Evolutionary conservation across 78 protist genomes (phyloP).

Genomic region (Dictyostelium capitatum): DNA sequence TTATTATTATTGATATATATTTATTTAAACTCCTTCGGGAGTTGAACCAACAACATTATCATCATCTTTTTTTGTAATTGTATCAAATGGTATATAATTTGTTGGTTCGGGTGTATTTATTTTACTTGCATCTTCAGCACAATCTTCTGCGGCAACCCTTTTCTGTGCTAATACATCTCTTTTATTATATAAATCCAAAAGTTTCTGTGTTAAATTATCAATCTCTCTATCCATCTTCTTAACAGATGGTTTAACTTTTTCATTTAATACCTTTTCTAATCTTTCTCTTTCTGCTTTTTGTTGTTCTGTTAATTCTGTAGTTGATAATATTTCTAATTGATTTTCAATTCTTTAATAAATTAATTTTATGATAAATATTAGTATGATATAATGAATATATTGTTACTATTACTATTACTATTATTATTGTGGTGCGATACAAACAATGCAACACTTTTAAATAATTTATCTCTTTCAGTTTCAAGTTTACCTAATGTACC

Average conservation of each 20-base stretch:
- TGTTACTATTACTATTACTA: not conserved
- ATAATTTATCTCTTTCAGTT: slow-evolving; percentile 8
- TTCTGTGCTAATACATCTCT: slow-evolving; percentile 24
- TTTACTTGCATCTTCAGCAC: not conserved
- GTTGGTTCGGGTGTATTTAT: slow-evolving; percentile 1
- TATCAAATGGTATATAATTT: not conserved
- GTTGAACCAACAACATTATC: not conserved
- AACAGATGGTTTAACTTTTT: not conserved
- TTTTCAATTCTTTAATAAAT: not conserved
- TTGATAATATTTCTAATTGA: slow-evolving; percentile 15
- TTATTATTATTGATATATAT: not conserved
- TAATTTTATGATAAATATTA: not conserved
- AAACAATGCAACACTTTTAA: slow-evolving; percentile 9
- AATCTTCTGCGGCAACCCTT: not conserved
- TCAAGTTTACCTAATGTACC: slow-evolving; percentile 1
- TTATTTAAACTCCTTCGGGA: not conserved
- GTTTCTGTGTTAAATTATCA: slow-evolving; percentile 3
- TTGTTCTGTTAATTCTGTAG: not conserved
- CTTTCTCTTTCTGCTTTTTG: not conserved
- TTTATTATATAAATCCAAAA: slow-evolving; percentile 10
- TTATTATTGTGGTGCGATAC: not conserved
- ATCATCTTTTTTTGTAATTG: not conserved
- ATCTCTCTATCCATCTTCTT: slow-evolving; percentile 1
- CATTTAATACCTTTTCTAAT: not conserved
- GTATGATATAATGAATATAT: not conserved